Evolutionary conservation across 2,329 filamentous ascomycete genomes (phyloP), one percentile per base, ranked within the genome.

Genomic region (Fusarium sororula): DNA sequence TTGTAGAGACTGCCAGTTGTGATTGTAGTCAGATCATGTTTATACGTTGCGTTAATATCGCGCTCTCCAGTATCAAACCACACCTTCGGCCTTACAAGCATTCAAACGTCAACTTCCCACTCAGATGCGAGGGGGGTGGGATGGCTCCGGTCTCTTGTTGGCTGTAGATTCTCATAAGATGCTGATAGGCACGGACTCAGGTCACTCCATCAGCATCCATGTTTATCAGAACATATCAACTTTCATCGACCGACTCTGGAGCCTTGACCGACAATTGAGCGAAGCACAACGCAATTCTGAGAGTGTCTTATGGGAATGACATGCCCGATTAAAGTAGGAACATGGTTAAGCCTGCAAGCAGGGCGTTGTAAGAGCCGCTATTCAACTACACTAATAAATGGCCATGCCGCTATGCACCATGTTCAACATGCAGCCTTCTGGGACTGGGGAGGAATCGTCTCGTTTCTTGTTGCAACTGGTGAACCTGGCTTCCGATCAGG

Each of bases 191-290:
- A 74, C 70, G 66, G 70, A 70, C 70, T 66, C 60, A 22, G 30
- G 66, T 66, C 70, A 73, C 53, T 73, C 66, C 72, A 68, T 74
- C 50, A 56, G 54, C 63, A 74, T 74, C 70, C 66, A 72, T 68
- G 71, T 65, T 28, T 63, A 74, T 74, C 72, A 74, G 71, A 68
- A 68, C 67, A 74, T 48, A 59, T 68, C 62, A 55, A 70, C 57
- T 26, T 57, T 42, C 22, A 74, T 74, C 71, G 71, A 61, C 63
- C 63, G 72, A 74, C 63, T 63, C 68, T 72, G 47, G 32, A 38
- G 38, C 50, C 54, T 53, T 74, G 71, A 74, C 72, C 72, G 72
- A 74, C 72, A 74, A 74, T 74, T 65, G 54, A 58, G 55, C 22
- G 50, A 32, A 57, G 53, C 53, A 54, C 24, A 54, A 26, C 17